Conservation (phyloP, 2,329 filamentous ascomycete species). For the Fusarium sororula region DNA sequence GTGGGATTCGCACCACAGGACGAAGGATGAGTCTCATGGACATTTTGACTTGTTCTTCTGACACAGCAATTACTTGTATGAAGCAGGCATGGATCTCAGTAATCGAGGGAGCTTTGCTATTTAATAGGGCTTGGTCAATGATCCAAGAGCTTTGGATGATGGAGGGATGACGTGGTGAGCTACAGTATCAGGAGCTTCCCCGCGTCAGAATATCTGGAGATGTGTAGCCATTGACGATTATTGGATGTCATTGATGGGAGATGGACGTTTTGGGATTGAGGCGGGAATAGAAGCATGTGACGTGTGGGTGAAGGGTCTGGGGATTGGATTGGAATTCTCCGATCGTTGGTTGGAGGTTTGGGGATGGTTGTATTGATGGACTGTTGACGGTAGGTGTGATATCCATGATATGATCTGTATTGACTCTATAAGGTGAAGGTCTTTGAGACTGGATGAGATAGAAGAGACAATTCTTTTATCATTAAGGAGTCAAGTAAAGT, state of each 20-base stretch:
- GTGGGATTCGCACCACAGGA: constrained; percentile 31
- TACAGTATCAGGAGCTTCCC: constrained; percentile 3
- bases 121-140: constrained; percentile 10
- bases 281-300: neutral
- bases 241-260: constrained; percentile 12
- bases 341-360: neutral
- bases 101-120: neutral
- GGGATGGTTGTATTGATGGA: neutral
- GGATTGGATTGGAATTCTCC: constrained; percentile 2
- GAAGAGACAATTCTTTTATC: fast-evolving
- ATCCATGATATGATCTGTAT: neutral
- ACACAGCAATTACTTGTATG: neutral
- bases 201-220: constrained; percentile 2
- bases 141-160: constrained; percentile 28
- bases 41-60: constrained; percentile 4
- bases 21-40: constrained; percentile 25
- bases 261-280: constrained; percentile 10
- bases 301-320: neutral
- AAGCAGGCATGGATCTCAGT: neutral
- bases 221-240: constrained; percentile 5
- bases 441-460: too few species aligned
- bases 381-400: neutral
- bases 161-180: constrained; percentile 34
- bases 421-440: neutral
- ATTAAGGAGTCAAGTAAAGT: fast-evolving